These are phyloP conservation scores for Penicillium italicum DNA, from an alignment of 2,329 filamentous ascomycete species.

Conservation along the genomic window DNA sequence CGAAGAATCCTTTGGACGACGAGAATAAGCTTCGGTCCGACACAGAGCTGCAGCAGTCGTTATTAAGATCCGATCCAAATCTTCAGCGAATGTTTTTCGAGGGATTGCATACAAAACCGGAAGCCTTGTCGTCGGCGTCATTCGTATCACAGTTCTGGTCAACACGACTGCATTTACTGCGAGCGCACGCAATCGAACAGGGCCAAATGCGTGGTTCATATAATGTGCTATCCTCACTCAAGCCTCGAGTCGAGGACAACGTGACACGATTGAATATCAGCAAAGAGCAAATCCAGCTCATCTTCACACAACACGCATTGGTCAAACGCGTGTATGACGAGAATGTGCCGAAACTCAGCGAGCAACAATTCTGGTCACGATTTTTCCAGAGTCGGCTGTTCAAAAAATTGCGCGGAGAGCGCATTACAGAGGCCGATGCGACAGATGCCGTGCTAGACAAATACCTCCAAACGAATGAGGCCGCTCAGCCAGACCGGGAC, in stretches of 20 bases:
- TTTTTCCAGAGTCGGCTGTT: conserved; percentile 91
- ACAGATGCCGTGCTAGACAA: conserved; percentile 78
- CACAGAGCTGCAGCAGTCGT: conserved; percentile 77
- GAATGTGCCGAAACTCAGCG: conserved; percentile 75
- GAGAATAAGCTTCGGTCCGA: conserved; percentile 74
- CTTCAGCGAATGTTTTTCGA: conserved; percentile 85
- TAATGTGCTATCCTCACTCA: conserved; percentile 88
- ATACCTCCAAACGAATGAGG: conserved; percentile 72
- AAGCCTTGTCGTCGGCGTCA: conserved; percentile 71
- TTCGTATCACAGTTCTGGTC: conserved; percentile 97
- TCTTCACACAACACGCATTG: conserved; percentile 88
- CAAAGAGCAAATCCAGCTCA: conserved; percentile 86
- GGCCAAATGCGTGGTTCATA: conserved; percentile 84
- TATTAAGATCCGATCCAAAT: conserved; percentile 73
- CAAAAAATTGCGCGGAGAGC: conserved; percentile 88
- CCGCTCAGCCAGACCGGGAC: conserved; percentile 46
- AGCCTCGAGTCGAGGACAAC: conserved; percentile 71
- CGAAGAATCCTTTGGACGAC: conserved; percentile 68
- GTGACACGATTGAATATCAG: conserved; percentile 78
- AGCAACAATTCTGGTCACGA: conserved; percentile 83
- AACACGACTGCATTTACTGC: conserved; percentile 76
- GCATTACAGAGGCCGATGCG: conserved; percentile 71
- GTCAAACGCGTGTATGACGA: conserved; percentile 90
- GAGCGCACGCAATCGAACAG: conserved; percentile 84
- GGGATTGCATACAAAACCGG: conserved; percentile 75